Evolutionary conservation across 108 stramenopile genomes (phyloP).

Genomic region (Fragilaria crotonensis): DNA sequence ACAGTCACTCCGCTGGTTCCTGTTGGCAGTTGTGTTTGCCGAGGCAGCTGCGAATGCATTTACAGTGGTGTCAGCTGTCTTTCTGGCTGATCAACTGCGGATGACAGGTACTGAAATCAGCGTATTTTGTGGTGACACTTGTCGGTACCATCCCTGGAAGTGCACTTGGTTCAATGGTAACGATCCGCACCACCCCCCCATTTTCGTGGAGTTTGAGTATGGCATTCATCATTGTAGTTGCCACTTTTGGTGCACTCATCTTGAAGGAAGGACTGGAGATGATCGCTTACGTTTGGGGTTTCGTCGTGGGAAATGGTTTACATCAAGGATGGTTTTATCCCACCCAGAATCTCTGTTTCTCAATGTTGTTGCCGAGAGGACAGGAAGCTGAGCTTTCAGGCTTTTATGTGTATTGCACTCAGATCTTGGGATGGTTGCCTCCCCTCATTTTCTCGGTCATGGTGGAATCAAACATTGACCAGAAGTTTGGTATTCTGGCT

Average conservation of each 20-base stretch:
- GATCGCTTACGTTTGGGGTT: conserved; percentile 29
- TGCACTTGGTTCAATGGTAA: conserved; percentile 23
- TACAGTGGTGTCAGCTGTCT: conserved; percentile 37
- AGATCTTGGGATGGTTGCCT: conserved; percentile 40
- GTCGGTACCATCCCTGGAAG: conserved; percentile 33
- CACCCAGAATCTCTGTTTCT: conserved; percentile 44
- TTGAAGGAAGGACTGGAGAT: conserved; percentile 11
- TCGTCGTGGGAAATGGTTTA: conserved; percentile 21
- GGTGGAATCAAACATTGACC: conserved; percentile 14
- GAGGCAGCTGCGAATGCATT: conserved; percentile 39
- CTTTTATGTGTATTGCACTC: conserved; percentile 39
- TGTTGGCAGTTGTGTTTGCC: conserved; percentile 38
- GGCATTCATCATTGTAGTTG: conserved; percentile 10
- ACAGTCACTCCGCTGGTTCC: conserved; percentile 39
- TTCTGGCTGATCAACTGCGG: conserved; percentile 30
- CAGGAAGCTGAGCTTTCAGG: conserved; percentile 53
- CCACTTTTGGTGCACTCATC: conserved; percentile 22
- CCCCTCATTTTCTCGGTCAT: conserved; percentile 41
- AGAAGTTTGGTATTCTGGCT: conserved; percentile 13
- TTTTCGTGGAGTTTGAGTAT: conserved; percentile 34
- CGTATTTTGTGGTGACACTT: conserved; percentile 44
- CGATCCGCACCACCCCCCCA: conserved; percentile 29
- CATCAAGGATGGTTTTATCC: conserved; percentile 71
- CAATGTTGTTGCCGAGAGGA: conserved; percentile 36
- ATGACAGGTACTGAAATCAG: conserved; percentile 41